phyloP scores from a whole-genome alignment of 176 grass and related monocot genomes.

The Lolium perenne region DNA sequence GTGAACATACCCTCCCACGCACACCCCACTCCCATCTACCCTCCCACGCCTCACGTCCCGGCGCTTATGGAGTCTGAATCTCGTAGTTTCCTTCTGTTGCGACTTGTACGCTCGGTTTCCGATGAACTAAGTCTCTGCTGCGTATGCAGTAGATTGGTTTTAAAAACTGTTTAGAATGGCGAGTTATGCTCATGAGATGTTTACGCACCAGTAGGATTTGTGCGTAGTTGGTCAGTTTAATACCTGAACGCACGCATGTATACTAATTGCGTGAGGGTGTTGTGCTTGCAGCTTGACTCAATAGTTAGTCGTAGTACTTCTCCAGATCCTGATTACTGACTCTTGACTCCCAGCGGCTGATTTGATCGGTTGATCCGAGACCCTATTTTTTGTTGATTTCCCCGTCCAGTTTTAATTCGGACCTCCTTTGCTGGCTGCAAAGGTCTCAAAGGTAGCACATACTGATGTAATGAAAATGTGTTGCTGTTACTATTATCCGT shows the following conservation, averaged over 20 bases:
- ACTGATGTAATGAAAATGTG: neutral
- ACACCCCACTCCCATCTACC: neutral
- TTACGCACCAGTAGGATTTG: neutral
- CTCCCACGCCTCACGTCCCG: neutral
- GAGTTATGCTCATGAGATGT: neutral
- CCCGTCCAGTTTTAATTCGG: neutral
- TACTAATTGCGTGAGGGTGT: neutral
- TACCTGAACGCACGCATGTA: neutral
- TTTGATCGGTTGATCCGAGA: neutral
- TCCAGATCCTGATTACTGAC: neutral
- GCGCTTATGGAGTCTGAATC: constrained; percentile 6
- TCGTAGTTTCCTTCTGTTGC: neutral
- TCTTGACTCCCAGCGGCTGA: neutral
- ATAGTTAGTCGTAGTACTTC: neutral
- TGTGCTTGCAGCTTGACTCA: neutral
- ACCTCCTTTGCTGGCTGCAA: neutral
- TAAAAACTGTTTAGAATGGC: neutral
- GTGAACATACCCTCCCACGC: constrained; percentile 36
- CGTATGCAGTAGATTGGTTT: neutral
- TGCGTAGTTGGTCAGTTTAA: neutral
- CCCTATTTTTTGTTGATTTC: neutral
- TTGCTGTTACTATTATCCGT: neutral
- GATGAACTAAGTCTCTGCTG: neutral
- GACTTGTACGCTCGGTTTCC: neutral
- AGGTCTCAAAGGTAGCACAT: constrained; percentile 5